Evolutionary conservation across 108 stramenopile species (phyloP), one percentile per base, ranked within the genome.

Genomic region (Cyclotella atomus): DNA sequence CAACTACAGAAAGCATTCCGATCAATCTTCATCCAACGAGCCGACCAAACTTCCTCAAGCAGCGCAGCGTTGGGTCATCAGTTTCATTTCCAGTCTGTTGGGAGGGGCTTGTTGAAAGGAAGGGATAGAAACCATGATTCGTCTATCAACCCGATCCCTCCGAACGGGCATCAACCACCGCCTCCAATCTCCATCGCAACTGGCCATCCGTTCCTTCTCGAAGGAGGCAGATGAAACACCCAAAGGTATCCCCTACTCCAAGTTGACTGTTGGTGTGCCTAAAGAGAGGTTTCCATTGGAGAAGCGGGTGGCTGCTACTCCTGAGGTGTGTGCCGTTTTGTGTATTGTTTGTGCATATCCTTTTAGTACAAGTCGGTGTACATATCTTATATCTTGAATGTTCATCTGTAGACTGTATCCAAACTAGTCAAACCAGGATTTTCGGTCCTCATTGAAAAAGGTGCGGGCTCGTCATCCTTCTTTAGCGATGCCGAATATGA

Each of bases 401-500:
- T 15, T 27, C 10, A 65, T 23, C 21, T 21, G 1, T 35, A 81
- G 77, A 89, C 92, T 28, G 92, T 96, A 20, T 62, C 79, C 52
- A 85, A 90, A 53, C 68, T 96, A 41, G 82, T 85, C 68, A 89
- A 90, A 66, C 92, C 96, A 20, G 94, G 94, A 16, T 95, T 97
- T 49, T 71, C 62, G 20, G 95, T 98, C 14, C 47, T 90, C 5
- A 73, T 98, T 32, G 91, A 97, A 68, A 82, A 87, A n/a, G 96
- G 95, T 14, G 99, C 99, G 16, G 99, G 99, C 19, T 59, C 61
- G 2, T 23, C 52, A 20, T 91, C 97, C 4, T 82, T 88, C 59
- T 99, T 97, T 79, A 77, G 87, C 23, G 94, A 99, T 87, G 92
- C 86, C 15, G 90, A 88, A 52, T 99, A 99, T 81, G 89, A 85